Evolutionary conservation across 1,284 basidiomycete genomes (phyloP), one percentile per base, ranked within the genome.

Genomic region (Papiliotrema laurentii): DNA sequence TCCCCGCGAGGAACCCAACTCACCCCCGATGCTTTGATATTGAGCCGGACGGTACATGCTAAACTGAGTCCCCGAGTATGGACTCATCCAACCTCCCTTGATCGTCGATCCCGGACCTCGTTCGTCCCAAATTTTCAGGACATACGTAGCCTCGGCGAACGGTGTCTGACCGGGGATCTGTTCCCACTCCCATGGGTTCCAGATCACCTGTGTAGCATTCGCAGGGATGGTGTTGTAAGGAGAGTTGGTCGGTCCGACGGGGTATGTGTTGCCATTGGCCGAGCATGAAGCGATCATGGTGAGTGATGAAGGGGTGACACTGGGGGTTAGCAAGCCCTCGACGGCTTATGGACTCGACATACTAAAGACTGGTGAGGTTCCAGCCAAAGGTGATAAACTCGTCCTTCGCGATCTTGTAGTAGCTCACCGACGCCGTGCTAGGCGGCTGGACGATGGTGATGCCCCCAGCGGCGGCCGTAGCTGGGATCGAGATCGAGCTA

Each of bases 331-430:
- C 28, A 14, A 25, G 28, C n/a, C 25, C n/a, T 28, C 25, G 19
- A 24, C 13, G n/a, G 10, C 33, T 24, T 5, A n/a, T 9, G 41
- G 19, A 18, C 10, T 24, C 24, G 18, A 68, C 73, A 58, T 50
- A 72, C 73, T 83, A 76, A 22, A 93, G 75, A 54, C 78, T 78
- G 19, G 86, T 89, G 59, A 88, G 81, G 70, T 90, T 93, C 91
- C 91, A 96, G n/a, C 80, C 89, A 72, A 94, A 89, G 19, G 89
- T 94, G 65, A 94, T 80, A 50, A 77, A 77, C 63, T 88, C 80
- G 40, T 78, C 77, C 0, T 76, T 73, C 0, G 86, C 87, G 60
- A 97, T 87, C 79, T 96, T 94, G 79, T 85, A 94, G 76, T 81
- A 97, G 5, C 87, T 89, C 3, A 84, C 82, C 21, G 83, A 68